Evolutionary conservation across 257 asterid species (phyloP).

Genomic region (Rehmannia glutinosa): DNA sequence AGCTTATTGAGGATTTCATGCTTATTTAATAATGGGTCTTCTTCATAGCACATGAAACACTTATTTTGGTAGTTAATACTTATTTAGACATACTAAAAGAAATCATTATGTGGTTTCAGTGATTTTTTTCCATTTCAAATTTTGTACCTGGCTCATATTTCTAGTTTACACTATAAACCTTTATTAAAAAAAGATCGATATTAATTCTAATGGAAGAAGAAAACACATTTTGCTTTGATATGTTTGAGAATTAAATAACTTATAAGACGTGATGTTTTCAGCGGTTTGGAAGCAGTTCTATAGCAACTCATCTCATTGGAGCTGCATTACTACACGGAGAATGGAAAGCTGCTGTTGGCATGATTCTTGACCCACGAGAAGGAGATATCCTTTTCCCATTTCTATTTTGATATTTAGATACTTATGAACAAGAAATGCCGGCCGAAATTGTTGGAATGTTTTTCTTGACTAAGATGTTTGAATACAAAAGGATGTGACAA

Average conservation of each 20-base stretch:
- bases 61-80: too few relatives aligned
- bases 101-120: neutral
- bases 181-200: neutral
- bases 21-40: too few relatives aligned
- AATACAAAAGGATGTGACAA: conserved; percentile 69
- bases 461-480: conserved; percentile 47
- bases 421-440: conserved; percentile 19
- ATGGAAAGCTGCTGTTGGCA: conserved; percentile 76
- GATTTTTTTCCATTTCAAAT: conserved; percentile 1
- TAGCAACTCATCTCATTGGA: conserved; percentile 89
- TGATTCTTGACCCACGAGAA: conserved; percentile 96
- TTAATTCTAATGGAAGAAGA: conserved; percentile 4
- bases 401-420: neutral
- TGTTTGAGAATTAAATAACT: neutral
- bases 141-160: neutral
- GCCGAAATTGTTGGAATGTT: conserved; percentile 6
- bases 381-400: conserved; percentile 88
- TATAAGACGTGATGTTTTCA: conserved; percentile 31
- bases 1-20: too few relatives aligned
- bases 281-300: conserved; percentile 97
- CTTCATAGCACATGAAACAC: too few relatives aligned
- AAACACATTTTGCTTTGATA: neutral
- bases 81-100: neutral
- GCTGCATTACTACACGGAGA: conserved; percentile 90
- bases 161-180: neutral